These are phyloP conservation scores for Candida palmyrensis DNA, from an alignment of 805 yeast species.

Conservation along the genomic window DNA sequence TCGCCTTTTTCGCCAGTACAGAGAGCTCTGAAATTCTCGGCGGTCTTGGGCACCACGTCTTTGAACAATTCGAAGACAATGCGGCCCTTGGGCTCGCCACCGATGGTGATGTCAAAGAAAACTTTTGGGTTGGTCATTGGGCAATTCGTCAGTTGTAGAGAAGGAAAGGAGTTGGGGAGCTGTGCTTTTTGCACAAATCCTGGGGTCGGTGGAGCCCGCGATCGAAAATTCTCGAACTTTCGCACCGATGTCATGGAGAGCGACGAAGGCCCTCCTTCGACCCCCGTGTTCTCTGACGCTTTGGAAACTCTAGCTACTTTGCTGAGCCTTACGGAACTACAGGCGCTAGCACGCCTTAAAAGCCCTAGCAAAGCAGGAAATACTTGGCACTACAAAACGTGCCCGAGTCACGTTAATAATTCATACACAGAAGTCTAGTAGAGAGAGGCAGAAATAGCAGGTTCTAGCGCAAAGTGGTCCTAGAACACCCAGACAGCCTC, in stretches of 20 bases:
- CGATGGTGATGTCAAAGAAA: slow-evolving; percentile 75
- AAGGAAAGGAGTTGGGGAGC: slow-evolving; percentile 1
- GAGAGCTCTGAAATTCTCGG: slow-evolving; percentile 83
- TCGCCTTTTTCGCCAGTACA: slow-evolving; percentile 84
- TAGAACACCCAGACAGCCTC: too few relatives aligned
- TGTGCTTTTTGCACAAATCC: slow-evolving; percentile 1
- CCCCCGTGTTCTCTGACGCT: too few relatives aligned
- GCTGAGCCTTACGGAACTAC: too few relatives aligned
- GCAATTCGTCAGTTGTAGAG: background rate
- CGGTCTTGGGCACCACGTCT: slow-evolving; percentile 80
- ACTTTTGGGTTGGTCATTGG: slow-evolving; percentile 41
- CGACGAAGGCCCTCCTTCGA: background rate
- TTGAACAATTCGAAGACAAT: slow-evolving; percentile 68
- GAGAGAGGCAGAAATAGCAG: too few relatives aligned
- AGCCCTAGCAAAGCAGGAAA: too few relatives aligned
- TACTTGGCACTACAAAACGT: too few relatives aligned
- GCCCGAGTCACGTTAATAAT: too few relatives aligned
- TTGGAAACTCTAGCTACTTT: too few relatives aligned
- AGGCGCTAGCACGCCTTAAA: too few relatives aligned
- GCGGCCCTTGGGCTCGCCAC: slow-evolving; percentile 66
- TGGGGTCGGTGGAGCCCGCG: background rate
- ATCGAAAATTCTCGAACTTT: background rate
- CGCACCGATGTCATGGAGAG: background rate
- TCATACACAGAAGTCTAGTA: too few relatives aligned
- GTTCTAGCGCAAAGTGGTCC: too few relatives aligned